phyloP scores from a whole-genome alignment of 1,284 basidiomycete species.

The Filobasidium uniguttulatum region DNA sequence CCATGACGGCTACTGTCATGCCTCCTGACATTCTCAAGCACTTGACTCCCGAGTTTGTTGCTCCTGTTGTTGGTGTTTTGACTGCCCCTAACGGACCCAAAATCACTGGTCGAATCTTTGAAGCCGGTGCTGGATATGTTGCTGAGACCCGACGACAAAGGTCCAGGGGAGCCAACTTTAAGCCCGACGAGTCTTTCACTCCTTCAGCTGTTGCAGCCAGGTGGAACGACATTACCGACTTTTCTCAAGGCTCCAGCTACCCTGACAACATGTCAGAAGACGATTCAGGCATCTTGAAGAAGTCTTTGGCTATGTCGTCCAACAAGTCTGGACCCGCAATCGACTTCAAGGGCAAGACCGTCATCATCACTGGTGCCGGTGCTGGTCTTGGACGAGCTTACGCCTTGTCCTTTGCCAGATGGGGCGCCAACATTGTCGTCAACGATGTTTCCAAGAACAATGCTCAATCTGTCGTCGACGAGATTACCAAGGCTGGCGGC shows the following conservation, averaged over 20 bases:
- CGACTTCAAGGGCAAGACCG: slow-evolving; percentile 77
- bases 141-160: slow-evolving; percentile 91
- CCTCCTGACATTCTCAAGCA: slow-evolving; percentile 91
- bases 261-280: slow-evolving; percentile 51
- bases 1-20: slow-evolving; percentile 91
- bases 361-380: slow-evolving; percentile 86
- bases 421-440: slow-evolving; percentile 91
- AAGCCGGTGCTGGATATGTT: slow-evolving; percentile 86
- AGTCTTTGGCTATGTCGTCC: slow-evolving; percentile 50
- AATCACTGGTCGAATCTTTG: slow-evolving; percentile 76
- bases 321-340: slow-evolving; percentile 67
- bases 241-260: slow-evolving; percentile 53
- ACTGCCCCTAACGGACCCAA: slow-evolving; percentile 49
- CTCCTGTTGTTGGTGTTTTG: slow-evolving; percentile 67
- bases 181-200: slow-evolving; percentile 79
- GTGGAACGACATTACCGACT: slow-evolving; percentile 73
- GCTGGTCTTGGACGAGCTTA: slow-evolving; percentile 86
- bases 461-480: slow-evolving; percentile 70
- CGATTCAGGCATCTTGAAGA: slow-evolving; percentile 48
- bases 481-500: slow-evolving; percentile 73
- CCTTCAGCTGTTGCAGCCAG: slow-evolving; percentile 80
- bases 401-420: slow-evolving; percentile 73
- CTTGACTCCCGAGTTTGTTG: slow-evolving; percentile 85
- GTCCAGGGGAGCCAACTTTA: slow-evolving; percentile 72
- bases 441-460: slow-evolving; percentile 87